phyloP scores from a whole-genome alignment of 164 flowering plant genomes.

The Kingdonia uniflora region DNA sequence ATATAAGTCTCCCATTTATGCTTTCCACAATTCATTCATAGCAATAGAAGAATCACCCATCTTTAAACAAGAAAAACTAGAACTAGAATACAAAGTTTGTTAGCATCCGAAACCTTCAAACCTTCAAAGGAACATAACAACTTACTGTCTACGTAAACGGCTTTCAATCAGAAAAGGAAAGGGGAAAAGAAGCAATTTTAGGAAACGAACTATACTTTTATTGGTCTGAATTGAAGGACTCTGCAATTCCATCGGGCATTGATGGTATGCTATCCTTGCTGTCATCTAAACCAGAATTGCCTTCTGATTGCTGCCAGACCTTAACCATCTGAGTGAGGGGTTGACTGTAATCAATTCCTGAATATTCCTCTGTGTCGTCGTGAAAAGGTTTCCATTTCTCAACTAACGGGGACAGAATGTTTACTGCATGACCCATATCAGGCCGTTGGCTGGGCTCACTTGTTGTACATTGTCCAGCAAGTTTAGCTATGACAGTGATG shows the following conservation, averaged over 20 bases:
- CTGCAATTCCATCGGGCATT: conserved; percentile 54
- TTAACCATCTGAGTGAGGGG: conserved; percentile 59
- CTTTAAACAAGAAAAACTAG: no score
- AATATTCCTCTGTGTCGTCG: conserved; percentile 36
- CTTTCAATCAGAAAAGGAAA: no score
- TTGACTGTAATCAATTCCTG: conserved; percentile 48
- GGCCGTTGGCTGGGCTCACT: conserved; percentile 75
- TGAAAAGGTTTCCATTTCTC: conserved; percentile 65
- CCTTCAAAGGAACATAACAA: no score
- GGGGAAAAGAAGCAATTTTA: no score
- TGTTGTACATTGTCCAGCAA: conserved; percentile 86
- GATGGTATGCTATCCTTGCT: conserved; percentile 72
- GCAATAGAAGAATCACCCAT: no score
- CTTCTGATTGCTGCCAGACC: conserved; percentile 62
- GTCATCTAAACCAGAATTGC: conserved; percentile 27
- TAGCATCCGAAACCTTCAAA: no score
- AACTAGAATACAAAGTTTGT: no score
- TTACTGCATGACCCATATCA: conserved; percentile 79
- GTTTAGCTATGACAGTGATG: conserved; percentile 46
- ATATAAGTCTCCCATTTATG: no score
- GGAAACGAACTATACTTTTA: conserved; percentile 5
- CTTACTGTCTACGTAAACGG: no score
- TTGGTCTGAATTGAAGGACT: conserved; percentile 58
- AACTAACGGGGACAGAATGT: conserved; percentile 45
- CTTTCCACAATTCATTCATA: no score